Conservation (phyloP, 441 rosid genomes). For the Adansonia madagascariensis region DNA sequence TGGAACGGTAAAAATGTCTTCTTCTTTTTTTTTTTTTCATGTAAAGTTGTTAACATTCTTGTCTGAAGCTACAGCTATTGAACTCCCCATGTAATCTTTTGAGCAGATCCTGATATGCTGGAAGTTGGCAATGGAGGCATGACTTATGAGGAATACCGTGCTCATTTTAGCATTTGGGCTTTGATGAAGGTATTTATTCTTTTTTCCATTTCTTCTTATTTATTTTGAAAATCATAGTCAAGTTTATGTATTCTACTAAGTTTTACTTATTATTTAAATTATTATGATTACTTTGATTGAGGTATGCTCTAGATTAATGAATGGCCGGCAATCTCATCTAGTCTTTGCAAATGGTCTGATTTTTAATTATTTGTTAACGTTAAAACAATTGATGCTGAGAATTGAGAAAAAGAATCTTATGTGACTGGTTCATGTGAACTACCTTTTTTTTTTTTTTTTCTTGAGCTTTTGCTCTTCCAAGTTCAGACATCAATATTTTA, state of each 20-base stretch:
- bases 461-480: not conserved
- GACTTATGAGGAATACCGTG: constrained; percentile 79
- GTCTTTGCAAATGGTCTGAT: not conserved
- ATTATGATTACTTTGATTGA: not conserved
- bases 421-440: not conserved
- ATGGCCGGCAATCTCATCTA: not conserved
- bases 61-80: not conserved
- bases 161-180: constrained; percentile 98
- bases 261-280: too few relatives aligned
- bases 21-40: not conserved
- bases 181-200: constrained; percentile 68
- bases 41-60: not conserved
- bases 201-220: constrained; percentile 2
- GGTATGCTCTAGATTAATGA: not conserved
- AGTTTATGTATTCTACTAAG: not conserved
- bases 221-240: not conserved
- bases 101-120: constrained; percentile 93
- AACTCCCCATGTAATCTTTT: constrained; percentile 20
- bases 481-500: not conserved
- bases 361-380: not conserved
- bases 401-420: not conserved
- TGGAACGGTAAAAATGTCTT: constrained; percentile 80
- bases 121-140: constrained; percentile 99
- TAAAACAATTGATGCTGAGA: not conserved
- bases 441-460: not conserved